Evolutionary conservation across 2,329 filamentous ascomycete species (phyloP).

Genomic region (Hortaea werneckii): DNA sequence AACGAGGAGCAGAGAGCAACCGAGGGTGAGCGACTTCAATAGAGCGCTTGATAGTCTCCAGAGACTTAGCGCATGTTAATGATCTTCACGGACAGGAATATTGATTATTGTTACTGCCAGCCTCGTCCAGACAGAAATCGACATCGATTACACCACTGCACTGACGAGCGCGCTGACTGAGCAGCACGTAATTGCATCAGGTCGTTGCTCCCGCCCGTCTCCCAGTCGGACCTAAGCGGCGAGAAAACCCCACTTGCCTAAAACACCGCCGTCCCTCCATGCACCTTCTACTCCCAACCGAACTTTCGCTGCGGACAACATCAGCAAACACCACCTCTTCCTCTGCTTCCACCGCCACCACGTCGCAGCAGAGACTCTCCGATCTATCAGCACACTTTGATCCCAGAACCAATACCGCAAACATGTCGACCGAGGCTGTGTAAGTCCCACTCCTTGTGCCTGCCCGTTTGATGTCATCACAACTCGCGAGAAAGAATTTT

Average conservation of each 20-base stretch:
- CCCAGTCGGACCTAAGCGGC: background rate
- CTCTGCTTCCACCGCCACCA: background rate
- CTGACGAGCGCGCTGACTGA: background rate
- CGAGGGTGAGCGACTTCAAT: too few relatives aligned
- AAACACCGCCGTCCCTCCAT: conserved; percentile 1
- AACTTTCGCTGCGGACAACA: conserved; percentile 1
- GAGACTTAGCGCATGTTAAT: too few relatives aligned
- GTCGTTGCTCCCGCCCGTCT: too few relatives aligned
- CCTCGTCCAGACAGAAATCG: too few relatives aligned
- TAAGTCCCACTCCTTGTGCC: conserved; percentile 11
- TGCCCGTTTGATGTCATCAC: conserved; percentile 3
- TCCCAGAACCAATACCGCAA: conserved; percentile 9
- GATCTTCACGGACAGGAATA: too few relatives aligned
- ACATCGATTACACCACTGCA: background rate
- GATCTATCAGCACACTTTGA: conserved; percentile 11
- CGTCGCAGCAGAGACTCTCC: conserved; percentile 7
- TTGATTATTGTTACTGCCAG: too few relatives aligned
- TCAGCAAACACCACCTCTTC: background rate
- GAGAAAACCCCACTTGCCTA: background rate
- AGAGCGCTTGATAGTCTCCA: too few relatives aligned
- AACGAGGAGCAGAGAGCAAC: too few relatives aligned
- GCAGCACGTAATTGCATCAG: background rate
- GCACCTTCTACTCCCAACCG: background rate
- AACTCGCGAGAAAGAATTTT: conserved; percentile 3
- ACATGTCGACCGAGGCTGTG: conserved; percentile 22